phyloP scores from a whole-genome alignment of 257 asterid species.

The Echium plantagineum region DNA sequence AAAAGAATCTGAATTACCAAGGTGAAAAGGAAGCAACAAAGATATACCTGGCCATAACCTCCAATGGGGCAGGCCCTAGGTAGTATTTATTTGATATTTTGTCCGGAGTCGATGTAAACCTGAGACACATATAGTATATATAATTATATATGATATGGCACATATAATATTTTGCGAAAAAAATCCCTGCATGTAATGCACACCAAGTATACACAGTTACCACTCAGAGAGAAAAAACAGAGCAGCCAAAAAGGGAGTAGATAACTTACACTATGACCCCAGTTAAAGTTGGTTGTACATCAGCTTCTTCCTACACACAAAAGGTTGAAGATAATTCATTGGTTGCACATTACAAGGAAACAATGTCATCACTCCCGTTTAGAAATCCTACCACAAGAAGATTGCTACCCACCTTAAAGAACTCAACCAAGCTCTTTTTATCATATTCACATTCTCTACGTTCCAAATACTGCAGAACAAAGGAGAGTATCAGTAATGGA shows the following conservation, averaged over 20 bases:
- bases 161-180: no score
- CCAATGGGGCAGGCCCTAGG: conserved; percentile 87
- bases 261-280: conserved; percentile 73
- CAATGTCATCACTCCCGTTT: not conserved
- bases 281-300: conserved; percentile 39
- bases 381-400: not conserved
- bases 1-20: not conserved
- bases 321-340: not conserved
- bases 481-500: not conserved
- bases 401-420: conserved; percentile 39
- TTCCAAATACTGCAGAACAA: conserved; percentile 50
- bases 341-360: not conserved
- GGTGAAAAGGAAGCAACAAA: no score
- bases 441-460: conserved; percentile 92
- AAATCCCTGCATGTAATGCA: no score
- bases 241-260: not conserved
- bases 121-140: conserved; percentile 17
- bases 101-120: conserved; percentile 86
- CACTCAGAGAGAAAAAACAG: not conserved
- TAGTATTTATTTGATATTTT: conserved; percentile 66
- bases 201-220: not conserved
- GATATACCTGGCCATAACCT: conserved; percentile 49
- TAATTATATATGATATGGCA: no score
- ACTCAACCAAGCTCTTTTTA: conserved; percentile 55
- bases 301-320: conserved; percentile 48